Evolutionary conservation across 176 grass and related monocot genomes (phyloP), one percentile per base, ranked within the genome.

Genomic region (Triticum urartu): DNA sequence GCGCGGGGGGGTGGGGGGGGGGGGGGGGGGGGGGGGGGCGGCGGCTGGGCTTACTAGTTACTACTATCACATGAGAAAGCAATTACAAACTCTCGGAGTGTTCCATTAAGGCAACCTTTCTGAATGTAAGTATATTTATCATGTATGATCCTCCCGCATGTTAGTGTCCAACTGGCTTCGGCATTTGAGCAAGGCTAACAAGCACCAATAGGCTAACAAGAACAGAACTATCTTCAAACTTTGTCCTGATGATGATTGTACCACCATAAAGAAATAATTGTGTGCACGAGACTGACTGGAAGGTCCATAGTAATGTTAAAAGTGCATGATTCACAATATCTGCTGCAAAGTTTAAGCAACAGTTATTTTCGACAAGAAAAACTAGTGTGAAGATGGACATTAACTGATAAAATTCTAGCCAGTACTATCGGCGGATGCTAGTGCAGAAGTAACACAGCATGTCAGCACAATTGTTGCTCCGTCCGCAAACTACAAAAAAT

Each of bases 131-230:
- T 22, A 54, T 35, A 54, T 12, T 35, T 72, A 71, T 61, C 22
- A 6, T 83, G 35, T 43, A 75, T 78, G 86, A 70, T 14, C 73
- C 20, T 60, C 72, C 24, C 50, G 35, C 25, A 70, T 14, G 30
- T 26, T 83, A 70, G 63, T 20, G 10, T 56, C 36, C 36, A 83
- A 75, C 32, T 58, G 11, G 24, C 30, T 56, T 72, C 6, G 45
- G 21, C 15, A 56, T 66, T 89, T 74, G 11, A 42, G 77, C 28
- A 58, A 67, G 32, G 81, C 66, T 73, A 79, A 79, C 13, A 65
- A 50, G 34, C 20, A 17, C n/a, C 39, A 33, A 64, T 45, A 48
- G 52, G 47, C 56, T 82, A 69, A 34, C 32, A 74, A 52, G 43
- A 48, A 50, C 11, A 3, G 21, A 82, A 66, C 38, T 88, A 40